A percentile compares a stretch with the other conserved stretches of the same genome.
Conservation (phyloP, 345 rosid species). For the Salix dunnii region DNA sequence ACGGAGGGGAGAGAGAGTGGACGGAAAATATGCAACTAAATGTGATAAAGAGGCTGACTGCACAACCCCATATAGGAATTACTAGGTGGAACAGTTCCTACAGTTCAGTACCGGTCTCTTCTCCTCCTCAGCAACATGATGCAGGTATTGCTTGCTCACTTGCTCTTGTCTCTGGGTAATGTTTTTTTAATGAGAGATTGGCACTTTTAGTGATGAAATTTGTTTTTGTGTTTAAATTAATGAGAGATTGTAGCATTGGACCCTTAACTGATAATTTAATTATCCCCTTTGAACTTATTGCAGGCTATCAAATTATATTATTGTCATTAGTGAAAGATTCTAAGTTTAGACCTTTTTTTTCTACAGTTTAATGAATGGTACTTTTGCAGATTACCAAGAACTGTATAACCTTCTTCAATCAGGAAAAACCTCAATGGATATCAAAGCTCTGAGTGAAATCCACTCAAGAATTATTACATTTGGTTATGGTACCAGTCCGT, state of each 20-base stretch:
- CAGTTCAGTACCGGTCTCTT: background rate
- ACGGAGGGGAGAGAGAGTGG: background rate
- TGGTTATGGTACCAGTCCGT: constrained; percentile 58
- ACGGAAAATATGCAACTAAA: constrained; percentile 9
- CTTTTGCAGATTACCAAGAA: constrained; percentile 37
- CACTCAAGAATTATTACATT: constrained; percentile 53
- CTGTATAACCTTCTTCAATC: constrained; percentile 43
- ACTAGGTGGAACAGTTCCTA: background rate
- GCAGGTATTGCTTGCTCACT: background rate
- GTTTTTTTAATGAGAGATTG: background rate
- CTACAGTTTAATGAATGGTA: too few relatives aligned
- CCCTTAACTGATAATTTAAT: background rate
- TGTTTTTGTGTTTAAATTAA: background rate
- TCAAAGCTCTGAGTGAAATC: constrained; percentile 37
- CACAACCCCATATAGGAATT: background rate
- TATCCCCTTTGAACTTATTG: background rate
- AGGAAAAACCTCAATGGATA: constrained; percentile 39
- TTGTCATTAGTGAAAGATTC: too few relatives aligned
- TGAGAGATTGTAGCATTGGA: background rate
- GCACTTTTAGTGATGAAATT: background rate
- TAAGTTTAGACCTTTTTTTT: too few relatives aligned
- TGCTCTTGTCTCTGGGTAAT: background rate
- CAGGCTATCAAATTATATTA: constrained; percentile 33
- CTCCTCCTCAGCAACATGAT: background rate
- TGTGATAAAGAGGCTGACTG: constrained; percentile 7